These are phyloP conservation scores for Debaryomycetaceae sp. DNA, from an alignment of 1,139 yeast species.

Conservation along the genomic window DNA sequence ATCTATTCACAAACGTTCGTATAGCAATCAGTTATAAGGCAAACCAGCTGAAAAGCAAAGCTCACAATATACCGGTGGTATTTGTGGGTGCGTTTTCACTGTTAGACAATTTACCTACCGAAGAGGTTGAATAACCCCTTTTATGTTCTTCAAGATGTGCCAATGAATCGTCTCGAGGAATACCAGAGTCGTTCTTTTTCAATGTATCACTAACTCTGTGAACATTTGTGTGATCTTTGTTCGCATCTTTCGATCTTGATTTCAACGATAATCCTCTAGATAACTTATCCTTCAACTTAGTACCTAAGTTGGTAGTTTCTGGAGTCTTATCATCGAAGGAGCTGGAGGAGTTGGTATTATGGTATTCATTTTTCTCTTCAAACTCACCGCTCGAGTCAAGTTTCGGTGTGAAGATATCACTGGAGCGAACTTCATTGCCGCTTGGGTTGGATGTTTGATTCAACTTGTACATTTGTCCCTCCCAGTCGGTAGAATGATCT, in stretches of 20 bases:
- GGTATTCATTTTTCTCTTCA: conserved; percentile 2
- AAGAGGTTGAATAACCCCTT: conserved; percentile 26
- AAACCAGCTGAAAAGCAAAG: neutral
- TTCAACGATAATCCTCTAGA: conserved; percentile 23
- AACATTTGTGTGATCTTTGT: conserved; percentile 12
- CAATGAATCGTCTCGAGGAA: conserved; percentile 12
- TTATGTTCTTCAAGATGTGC: conserved; percentile 21
- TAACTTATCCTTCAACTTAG: conserved; percentile 16
- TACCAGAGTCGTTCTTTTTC: conserved; percentile 10
- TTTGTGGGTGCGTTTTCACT: conserved; percentile 26
- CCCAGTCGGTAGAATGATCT: conserved; percentile 71
- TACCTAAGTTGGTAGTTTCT: conserved; percentile 12
- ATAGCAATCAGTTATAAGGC: no score
- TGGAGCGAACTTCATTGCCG: conserved; percentile 7
- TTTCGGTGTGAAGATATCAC: conserved; percentile 22
- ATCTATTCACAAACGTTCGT: neutral
- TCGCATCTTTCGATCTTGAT: conserved; percentile 11
- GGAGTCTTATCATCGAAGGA: conserved; percentile 1
- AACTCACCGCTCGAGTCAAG: conserved; percentile 3
- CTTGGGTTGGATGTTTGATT: conserved; percentile 27
- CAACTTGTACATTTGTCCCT: conserved; percentile 55
- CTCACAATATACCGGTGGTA: conserved; percentile 22
- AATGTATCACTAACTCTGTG: conserved; percentile 37
- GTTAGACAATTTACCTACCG: conserved; percentile 19
- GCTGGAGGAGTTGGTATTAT: conserved; percentile 2